These are phyloP conservation scores for Oxyria digyna DNA, from an alignment of 148 eudicot species.

Conservation along the genomic window DNA sequence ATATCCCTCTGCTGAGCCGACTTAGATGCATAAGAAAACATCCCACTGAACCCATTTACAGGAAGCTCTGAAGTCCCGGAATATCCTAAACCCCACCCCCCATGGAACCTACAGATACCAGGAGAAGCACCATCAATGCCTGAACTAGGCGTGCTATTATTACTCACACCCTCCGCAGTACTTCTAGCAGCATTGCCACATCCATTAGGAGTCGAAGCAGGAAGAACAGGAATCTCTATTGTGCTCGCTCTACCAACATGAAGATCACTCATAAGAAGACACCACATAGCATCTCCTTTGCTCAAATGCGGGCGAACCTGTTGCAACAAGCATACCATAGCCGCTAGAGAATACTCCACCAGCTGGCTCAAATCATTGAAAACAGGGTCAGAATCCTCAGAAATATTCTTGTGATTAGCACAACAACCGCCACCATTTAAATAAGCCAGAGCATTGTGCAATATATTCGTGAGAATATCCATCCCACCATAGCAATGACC, in stretches of 20 bases:
- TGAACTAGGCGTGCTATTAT: conserved; percentile 21
- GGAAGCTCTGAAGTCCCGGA: conserved; percentile 46
- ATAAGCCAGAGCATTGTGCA: conserved; percentile 69
- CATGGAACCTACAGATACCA: conserved; percentile 65
- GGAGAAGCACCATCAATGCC: conserved; percentile 42
- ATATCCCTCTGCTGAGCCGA: conserved; percentile 48
- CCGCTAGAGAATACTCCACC: conserved; percentile 80
- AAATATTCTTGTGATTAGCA: conserved; percentile 13
- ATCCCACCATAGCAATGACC: conserved; percentile 92
- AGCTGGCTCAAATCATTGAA: conserved; percentile 74
- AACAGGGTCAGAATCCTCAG: conserved; percentile 41
- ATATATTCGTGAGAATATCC: conserved; percentile 78
- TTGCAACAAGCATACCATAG: conserved; percentile 86
- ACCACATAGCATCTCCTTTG: conserved; percentile 98
- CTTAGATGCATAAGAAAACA: conserved; percentile 42
- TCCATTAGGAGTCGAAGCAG: conserved; percentile 25
- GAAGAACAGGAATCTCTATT: conserved; percentile 68
- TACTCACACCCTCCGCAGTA: conserved; percentile 30
- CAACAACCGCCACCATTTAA: conserved; percentile 44
- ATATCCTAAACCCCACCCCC: conserved; percentile 86
- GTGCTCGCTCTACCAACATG: conserved; percentile 86
- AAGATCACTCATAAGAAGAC: conserved; percentile 92
- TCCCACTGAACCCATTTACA: conserved; percentile 41
- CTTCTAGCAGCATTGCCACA: conserved; percentile 16
- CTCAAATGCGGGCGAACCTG: conserved; percentile 75